These are phyloP conservation scores for Leishmania mexicana DNA, from an alignment of 208 protist genomes.

Conservation along the genomic window DNA sequence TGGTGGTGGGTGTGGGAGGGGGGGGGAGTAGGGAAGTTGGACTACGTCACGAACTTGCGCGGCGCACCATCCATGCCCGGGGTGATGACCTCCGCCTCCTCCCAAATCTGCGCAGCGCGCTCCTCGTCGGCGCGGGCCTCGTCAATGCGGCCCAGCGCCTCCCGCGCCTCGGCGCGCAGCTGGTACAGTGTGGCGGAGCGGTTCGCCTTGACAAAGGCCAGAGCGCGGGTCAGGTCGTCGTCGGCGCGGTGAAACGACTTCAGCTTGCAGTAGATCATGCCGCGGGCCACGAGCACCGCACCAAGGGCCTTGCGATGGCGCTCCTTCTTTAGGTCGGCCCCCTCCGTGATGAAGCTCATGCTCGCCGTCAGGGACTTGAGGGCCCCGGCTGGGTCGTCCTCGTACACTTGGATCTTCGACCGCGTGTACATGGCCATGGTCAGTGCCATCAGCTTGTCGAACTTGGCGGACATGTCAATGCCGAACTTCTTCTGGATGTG, in stretches of 20 bases:
- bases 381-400: constrained; percentile 84
- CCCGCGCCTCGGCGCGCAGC: constrained; percentile 84
- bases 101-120: constrained; percentile 86
- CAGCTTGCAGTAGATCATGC: constrained; percentile 88
- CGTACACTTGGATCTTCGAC: constrained; percentile 89
- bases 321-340: constrained; percentile 62
- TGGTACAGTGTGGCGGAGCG: constrained; percentile 83
- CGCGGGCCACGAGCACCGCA: constrained; percentile 76
- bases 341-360: constrained; percentile 75
- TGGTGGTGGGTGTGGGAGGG: not conserved
- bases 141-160: constrained; percentile 81
- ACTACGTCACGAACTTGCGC: constrained; percentile 83
- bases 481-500: constrained; percentile 91
- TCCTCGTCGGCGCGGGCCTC: constrained; percentile 86
- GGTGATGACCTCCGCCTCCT: constrained; percentile 83
- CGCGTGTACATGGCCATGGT: constrained; percentile 89
- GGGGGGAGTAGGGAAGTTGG: not conserved
- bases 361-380: constrained; percentile 85
- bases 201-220: constrained; percentile 81
- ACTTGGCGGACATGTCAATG: constrained; percentile 84
- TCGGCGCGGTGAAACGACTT: constrained; percentile 80
- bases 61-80: constrained; percentile 72
- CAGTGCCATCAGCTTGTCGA: constrained; percentile 87
- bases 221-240: constrained; percentile 79
- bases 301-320: constrained; percentile 83